These are phyloP conservation scores for Sphaerulina populicola DNA, from an alignment of 2,329 filamentous ascomycete species.

Conservation along the genomic window DNA sequence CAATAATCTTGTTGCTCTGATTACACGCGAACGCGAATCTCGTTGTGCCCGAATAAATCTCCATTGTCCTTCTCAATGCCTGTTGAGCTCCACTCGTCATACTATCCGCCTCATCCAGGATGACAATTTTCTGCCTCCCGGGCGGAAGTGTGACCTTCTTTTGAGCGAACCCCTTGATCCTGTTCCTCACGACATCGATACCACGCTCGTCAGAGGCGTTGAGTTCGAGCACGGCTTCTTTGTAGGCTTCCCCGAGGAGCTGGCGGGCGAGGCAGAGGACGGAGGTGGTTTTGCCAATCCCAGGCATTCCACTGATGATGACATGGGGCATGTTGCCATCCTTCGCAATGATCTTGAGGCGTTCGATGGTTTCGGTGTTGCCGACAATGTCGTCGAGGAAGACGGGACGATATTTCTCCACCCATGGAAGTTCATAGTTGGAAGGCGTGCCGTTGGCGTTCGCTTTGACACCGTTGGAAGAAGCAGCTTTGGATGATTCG, in stretches of 20 bases:
- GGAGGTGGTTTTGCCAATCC: conserved; percentile 96
- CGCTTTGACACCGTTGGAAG: conserved; percentile 38
- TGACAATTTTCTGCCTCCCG: conserved; percentile 90
- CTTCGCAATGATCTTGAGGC: conserved; percentile 94
- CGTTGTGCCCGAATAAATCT: conserved; percentile 94
- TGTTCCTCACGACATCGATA: conserved; percentile 93
- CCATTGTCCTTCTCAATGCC: conserved; percentile 90
- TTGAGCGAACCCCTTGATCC: conserved; percentile 97
- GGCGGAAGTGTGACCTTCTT: conserved; percentile 94
- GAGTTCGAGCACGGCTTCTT: conserved; percentile 91
- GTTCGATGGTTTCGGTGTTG: conserved; percentile 95
- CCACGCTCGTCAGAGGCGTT: conserved; percentile 95
- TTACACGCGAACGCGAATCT: conserved; percentile 98
- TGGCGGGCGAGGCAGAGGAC: conserved; percentile 88
- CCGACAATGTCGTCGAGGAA: conserved; percentile 96
- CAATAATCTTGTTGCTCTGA: conserved; percentile 98
- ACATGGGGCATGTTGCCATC: conserved; percentile 99
- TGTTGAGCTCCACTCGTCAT: conserved; percentile 98
- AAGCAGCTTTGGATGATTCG: conserved; percentile 43
- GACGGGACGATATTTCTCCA: conserved; percentile 93
- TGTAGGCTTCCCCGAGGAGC: conserved; percentile 84
- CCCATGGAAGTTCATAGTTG: conserved; percentile 80
- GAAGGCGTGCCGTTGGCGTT: conserved; percentile 35
- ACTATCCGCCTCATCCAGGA: conserved; percentile 91
- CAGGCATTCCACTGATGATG: conserved; percentile 98